Base-by-base conservation (phyloP, 225 moss, liverwort and hornwort genomes). In the Marchantia polymorpha region DNA sequence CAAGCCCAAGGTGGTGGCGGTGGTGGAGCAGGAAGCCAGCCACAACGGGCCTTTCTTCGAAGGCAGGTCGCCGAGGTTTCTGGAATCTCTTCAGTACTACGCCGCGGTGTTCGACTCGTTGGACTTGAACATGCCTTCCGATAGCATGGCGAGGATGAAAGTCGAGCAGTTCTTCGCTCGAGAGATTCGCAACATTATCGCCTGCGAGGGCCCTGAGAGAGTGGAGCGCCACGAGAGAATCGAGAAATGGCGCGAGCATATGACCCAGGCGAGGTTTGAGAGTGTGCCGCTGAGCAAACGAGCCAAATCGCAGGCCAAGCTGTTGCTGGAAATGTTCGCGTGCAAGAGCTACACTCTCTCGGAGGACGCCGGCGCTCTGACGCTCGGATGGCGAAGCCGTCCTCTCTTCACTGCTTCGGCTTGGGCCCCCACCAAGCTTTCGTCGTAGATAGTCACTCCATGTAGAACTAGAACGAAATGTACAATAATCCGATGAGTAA, bases 1-100 rank as follows among this genome's bases (percentile, higher is more conserved):
- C 14, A 93, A 91, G 56, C 90, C 94, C 9, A 90, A 85, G 83
- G 92, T 99, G 59, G 89, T 94, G 73, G 97, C 94, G 6, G 65
- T 94, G 8, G 91, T 94, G 75, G 97, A 99, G 87, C 97, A 99
- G 64, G 97, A 99, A 86, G 97, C 91, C 51, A 92, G 91, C 79
- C 97, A 99, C 85, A 99, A 99, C 48, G 90, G 92, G 76, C 76
- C 83, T 0, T 86, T 90, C 6, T 93, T 93, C 52, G 97, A 94
- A 76, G 87, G 91, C 54, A 83, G 91, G 64, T 77, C 71, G 4
- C 87, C 87, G 12, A 82, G 87, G 16, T 92, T 99, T 73, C 72
- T 99, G 25, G 92, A 93, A 83, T 90, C 97, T 17, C 78, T 99
- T 23, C 92, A 92, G 59, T 94, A 93, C 76, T 99, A 99, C 51